These are phyloP conservation scores for Setaria viridis DNA, from an alignment of 202 grass and related monocot species.

Conservation along the genomic window DNA sequence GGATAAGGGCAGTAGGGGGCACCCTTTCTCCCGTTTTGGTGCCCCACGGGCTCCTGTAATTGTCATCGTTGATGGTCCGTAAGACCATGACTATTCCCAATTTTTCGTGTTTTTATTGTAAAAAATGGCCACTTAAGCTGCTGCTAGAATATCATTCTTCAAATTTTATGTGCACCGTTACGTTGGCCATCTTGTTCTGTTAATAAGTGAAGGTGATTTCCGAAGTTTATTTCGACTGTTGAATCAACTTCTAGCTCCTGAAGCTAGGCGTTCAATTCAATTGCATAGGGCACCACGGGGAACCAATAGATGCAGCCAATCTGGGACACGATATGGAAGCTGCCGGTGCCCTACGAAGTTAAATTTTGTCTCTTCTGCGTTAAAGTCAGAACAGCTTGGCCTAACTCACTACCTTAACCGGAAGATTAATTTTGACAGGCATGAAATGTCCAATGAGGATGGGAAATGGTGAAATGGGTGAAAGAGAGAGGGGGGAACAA, in stretches of 20 bases:
- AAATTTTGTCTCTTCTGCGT: too few species aligned
- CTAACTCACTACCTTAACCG: too few species aligned
- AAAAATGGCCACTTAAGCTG: background rate
- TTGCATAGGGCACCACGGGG: too few species aligned
- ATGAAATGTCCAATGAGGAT: background rate
- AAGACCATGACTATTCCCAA: background rate
- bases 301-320: too few species aligned
- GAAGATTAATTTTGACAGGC: background rate
- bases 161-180: background rate
- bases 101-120: slow-evolving; percentile 22
- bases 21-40: slow-evolving; percentile 27
- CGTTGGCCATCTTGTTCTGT: background rate
- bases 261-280: too few species aligned
- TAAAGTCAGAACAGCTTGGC: too few species aligned
- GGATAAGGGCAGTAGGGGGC: background rate
- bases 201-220: too few species aligned
- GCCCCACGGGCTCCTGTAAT: slow-evolving; percentile 18
- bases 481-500: background rate
- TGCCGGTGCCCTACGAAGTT: too few species aligned
- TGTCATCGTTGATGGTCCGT: slow-evolving; percentile 10
- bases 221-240: too few species aligned
- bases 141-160: background rate
- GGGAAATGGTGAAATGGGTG: too few species aligned
- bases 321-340: too few species aligned
- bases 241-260: too few species aligned